These are phyloP conservation scores for Lunularia cruciata DNA, from an alignment of 225 moss, liverwort and hornwort species.

Conservation along the genomic window DNA sequence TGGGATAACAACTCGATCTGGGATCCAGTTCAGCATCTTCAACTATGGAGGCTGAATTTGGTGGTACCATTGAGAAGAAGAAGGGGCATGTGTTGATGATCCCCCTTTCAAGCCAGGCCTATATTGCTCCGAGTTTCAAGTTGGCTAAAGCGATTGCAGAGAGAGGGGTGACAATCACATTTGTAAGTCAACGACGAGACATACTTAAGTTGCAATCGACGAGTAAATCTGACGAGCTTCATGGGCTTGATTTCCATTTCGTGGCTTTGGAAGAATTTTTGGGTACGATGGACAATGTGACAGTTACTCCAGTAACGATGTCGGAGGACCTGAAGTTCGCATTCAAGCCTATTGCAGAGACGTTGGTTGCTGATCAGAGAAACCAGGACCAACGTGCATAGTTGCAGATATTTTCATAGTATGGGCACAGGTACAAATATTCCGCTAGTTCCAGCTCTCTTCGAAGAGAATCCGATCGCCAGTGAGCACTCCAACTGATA, in stretches of 20 bases:
- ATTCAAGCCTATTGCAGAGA: background rate
- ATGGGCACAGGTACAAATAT: too few species aligned
- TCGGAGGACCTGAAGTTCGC: too few species aligned
- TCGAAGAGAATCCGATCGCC: too few species aligned
- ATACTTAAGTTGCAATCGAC: background rate
- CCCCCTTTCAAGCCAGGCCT: background rate
- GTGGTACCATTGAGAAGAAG: too few species aligned
- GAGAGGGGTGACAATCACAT: slow-evolving; percentile 5
- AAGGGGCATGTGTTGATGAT: too few species aligned
- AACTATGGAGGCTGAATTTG: too few species aligned
- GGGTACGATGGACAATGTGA: background rate
- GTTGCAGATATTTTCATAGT: background rate
- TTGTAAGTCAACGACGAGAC: background rate
- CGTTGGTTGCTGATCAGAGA: background rate
- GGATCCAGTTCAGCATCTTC: too few species aligned
- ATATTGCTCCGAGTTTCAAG: background rate
- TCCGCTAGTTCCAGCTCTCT: too few species aligned
- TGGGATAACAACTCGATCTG: too few species aligned
- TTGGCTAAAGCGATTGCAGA: background rate
- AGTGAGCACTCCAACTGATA: too few species aligned
- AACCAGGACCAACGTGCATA: slow-evolving; percentile 8
- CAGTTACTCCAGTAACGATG: background rate
- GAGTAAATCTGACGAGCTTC: background rate
- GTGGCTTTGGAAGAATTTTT: background rate
- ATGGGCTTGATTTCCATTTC: slow-evolving; percentile 7